Conservation (phyloP, 1,139 yeast species). For the Blastobotrys arbuscula region DNA sequence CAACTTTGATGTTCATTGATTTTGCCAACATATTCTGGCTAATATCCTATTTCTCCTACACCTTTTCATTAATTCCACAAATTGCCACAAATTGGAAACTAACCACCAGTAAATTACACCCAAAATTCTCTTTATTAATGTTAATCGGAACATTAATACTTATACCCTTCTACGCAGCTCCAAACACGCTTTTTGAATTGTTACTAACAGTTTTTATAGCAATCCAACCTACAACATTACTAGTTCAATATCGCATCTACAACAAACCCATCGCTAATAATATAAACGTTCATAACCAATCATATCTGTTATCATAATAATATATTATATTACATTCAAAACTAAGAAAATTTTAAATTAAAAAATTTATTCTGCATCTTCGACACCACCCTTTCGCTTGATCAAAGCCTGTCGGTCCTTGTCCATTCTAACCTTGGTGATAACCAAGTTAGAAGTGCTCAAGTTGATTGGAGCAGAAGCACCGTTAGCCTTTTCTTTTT, state of each 20-base stretch:
- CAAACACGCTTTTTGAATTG: background rate
- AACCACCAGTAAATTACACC: conserved; percentile 11
- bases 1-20: conserved; percentile 20
- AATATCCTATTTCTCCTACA: conserved; percentile 15
- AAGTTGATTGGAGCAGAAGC: conserved; percentile 96
- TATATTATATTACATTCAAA: background rate
- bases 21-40: conserved; percentile 19
- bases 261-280: background rate
- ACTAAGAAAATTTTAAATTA: background rate
- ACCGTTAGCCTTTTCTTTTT: conserved; percentile 98
- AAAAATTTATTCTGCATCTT: conserved; percentile 49
- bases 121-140: background rate
- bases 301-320: background rate
- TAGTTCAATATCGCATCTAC: conserved; percentile 2
- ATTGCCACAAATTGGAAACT: conserved; percentile 19
- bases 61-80: conserved; percentile 18
- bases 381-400: conserved; percentile 81
- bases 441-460: conserved; percentile 98
- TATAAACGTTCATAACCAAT: background rate
- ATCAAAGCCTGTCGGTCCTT: conserved; percentile 98
- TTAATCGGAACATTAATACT: no score
- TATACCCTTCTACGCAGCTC: background rate
- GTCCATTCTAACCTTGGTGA: conserved; percentile 97
- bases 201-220: background rate
- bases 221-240: background rate